Conservation (phyloP, 75 land plant genomes). For the Gnetum montanum region DNA sequence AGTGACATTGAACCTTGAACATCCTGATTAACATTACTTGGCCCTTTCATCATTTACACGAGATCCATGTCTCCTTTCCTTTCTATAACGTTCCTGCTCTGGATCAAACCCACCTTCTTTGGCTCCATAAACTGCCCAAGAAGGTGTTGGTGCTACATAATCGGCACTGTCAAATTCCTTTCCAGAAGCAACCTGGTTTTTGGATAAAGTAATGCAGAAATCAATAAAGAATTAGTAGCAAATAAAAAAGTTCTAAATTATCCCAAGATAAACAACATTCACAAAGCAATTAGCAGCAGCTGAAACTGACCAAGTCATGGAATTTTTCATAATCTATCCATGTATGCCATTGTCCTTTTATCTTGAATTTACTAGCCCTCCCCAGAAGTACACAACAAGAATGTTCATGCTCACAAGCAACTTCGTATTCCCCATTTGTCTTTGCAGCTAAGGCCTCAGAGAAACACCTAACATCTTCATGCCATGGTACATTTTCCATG, state of each 20-base stretch:
- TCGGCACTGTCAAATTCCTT: constrained; percentile 62
- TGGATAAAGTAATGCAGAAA: too few species aligned
- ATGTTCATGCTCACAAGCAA: constrained; percentile 95
- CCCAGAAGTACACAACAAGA: constrained; percentile 95
- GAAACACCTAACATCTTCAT: constrained; percentile 80
- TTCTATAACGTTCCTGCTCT: constrained; percentile 52
- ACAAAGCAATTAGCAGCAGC: not conserved
- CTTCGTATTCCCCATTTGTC: constrained; percentile 70
- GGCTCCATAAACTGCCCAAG: constrained; percentile 91
- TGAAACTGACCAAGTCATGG: constrained; percentile 68
- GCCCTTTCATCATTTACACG: not conserved
- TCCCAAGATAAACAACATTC: too few species aligned
- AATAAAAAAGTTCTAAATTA: too few species aligned
- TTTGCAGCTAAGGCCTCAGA: constrained; percentile 65
- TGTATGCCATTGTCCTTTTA: constrained; percentile 76
- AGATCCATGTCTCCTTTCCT: constrained; percentile 75
- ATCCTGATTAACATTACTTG: too few species aligned
- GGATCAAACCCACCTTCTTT: constrained; percentile 97
- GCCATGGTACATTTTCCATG: constrained; percentile 99
- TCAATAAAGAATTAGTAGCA: not conserved
- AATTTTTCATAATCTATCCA: constrained; percentile 98
- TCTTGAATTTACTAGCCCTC: constrained; percentile 58
- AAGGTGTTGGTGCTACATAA: constrained; percentile 74
- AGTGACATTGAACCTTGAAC: too few species aligned
- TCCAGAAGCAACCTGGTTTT: constrained; percentile 86